phyloP scores from a whole-genome alignment of 139 green algal species.

The Medakamo hakoo region DNA sequence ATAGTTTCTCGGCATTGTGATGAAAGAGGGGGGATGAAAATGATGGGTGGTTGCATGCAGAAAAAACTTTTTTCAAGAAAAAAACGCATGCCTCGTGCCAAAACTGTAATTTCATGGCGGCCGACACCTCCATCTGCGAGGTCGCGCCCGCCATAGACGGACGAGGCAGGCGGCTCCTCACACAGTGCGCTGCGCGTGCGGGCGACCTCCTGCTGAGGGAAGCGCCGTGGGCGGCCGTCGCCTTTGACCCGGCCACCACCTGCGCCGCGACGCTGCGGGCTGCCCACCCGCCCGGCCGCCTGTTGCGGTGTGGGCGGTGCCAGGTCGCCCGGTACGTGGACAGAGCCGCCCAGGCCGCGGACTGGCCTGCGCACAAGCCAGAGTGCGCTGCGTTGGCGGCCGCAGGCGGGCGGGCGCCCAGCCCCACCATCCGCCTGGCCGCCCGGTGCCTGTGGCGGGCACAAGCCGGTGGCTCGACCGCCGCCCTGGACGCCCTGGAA shows the following conservation, averaged over 20 bases:
- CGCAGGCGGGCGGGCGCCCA: too few species aligned
- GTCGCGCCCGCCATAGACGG: neutral
- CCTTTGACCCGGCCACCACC: neutral
- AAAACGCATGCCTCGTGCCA: too few species aligned
- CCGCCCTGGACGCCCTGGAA: too few species aligned
- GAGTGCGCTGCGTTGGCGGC: neutral
- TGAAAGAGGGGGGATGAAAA: too few species aligned
- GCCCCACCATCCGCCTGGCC: neutral
- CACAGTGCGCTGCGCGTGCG: neutral
- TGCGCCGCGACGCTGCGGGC: neutral
- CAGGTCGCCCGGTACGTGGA: neutral
- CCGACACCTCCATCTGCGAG: neutral
- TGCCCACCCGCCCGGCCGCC: neutral
- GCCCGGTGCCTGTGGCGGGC: neutral
- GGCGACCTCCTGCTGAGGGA: neutral
- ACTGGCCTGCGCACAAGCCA: neutral
- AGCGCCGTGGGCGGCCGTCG: neutral
- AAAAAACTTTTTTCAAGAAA: too few species aligned
- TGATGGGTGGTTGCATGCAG: too few species aligned
- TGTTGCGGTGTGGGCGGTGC: neutral
- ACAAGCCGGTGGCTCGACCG: neutral
- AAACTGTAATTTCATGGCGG: too few species aligned
- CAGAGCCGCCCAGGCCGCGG: neutral
- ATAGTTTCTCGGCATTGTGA: too few species aligned
- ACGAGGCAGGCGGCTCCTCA: neutral